A percentile compares a stretch with the other conserved stretches of the same genome.
Conservation (phyloP, 345 rosid genomes). For the Arabidopsis thaliana region DNA sequence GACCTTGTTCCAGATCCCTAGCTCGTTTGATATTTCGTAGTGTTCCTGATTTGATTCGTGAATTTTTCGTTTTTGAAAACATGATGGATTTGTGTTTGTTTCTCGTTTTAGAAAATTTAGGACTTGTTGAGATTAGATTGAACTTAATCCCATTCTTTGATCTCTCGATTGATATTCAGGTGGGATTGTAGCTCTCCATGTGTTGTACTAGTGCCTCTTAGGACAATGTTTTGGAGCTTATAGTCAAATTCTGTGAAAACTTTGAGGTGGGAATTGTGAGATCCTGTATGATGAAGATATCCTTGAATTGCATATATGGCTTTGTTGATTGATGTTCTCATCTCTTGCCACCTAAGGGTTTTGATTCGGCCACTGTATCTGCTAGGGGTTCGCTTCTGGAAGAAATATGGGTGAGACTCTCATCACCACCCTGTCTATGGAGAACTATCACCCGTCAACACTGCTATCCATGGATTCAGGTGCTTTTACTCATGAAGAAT, state of each 20-base stretch:
- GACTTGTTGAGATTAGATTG: conserved; percentile 22
- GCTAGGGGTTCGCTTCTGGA: conserved; percentile 21
- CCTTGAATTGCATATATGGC: conserved; percentile 60
- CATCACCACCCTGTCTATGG: conserved; percentile 63
- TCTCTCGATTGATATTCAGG: conserved; percentile 44
- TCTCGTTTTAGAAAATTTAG: neutral
- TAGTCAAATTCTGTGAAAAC: conserved; percentile 20
- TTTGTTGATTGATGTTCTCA: conserved; percentile 62
- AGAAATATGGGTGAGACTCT: conserved; percentile 64
- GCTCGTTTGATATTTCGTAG: neutral
- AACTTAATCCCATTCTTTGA: conserved; percentile 19
- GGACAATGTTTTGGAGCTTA: conserved; percentile 39
- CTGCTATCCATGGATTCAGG: conserved; percentile 76
- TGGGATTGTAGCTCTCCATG: conserved; percentile 37
- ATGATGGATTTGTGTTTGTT: neutral
- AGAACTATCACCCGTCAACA: conserved; percentile 77
- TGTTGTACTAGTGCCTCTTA: conserved; percentile 24
- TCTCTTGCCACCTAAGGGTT: conserved; percentile 17
- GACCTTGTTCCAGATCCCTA: conserved; percentile 34
- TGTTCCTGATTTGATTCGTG: conserved; percentile 19
- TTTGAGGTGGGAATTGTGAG: conserved; percentile 33
- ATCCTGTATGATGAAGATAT: conserved; percentile 59
- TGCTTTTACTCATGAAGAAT: conserved; percentile 62
- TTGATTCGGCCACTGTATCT: conserved; percentile 28
- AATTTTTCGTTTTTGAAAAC: neutral